Evolutionary conservation across 228 moss, liverwort and hornwort genomes (phyloP).

Genomic region (Sphagnum fallax): DNA sequence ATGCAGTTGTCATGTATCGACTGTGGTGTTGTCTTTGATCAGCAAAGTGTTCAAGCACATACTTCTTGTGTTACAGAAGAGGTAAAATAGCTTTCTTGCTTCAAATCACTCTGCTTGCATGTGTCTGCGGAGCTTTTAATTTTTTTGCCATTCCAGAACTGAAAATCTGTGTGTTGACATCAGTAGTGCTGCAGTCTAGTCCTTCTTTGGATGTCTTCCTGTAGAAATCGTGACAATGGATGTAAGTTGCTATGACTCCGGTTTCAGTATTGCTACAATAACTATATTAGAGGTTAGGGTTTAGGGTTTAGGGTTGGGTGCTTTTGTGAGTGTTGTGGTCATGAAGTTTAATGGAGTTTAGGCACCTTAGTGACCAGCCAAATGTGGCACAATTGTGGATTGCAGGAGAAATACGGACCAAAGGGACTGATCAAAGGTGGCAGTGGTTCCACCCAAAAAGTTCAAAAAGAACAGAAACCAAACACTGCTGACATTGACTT

Average conservation of each 20-base stretch:
- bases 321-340: neutral
- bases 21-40: slow-evolving; percentile 85
- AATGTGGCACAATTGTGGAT: neutral
- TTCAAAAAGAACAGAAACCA: slow-evolving; percentile 11
- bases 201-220: neutral
- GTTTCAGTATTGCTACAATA: neutral
- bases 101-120: no score
- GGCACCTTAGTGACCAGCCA: neutral
- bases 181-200: neutral
- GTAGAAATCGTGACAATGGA: neutral
- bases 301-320: neutral
- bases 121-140: no score
- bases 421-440: slow-evolving; percentile 33
- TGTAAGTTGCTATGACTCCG: neutral
- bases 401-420: slow-evolving; percentile 96
- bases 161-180: neutral
- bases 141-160: slow-evolving; percentile 1
- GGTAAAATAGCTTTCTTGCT: slow-evolving; percentile 21
- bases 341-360: no score
- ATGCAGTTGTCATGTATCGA: slow-evolving; percentile 92
- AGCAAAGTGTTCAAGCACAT: slow-evolving; percentile 79
- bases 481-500: slow-evolving; percentile 35
- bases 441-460: slow-evolving; percentile 23
- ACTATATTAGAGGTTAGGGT: no score
- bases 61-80: slow-evolving; percentile 87